Evolutionary conservation across 331 rosid species (phyloP), one percentile per base, ranked within the genome.

Genomic region (Malus hybrid): DNA sequence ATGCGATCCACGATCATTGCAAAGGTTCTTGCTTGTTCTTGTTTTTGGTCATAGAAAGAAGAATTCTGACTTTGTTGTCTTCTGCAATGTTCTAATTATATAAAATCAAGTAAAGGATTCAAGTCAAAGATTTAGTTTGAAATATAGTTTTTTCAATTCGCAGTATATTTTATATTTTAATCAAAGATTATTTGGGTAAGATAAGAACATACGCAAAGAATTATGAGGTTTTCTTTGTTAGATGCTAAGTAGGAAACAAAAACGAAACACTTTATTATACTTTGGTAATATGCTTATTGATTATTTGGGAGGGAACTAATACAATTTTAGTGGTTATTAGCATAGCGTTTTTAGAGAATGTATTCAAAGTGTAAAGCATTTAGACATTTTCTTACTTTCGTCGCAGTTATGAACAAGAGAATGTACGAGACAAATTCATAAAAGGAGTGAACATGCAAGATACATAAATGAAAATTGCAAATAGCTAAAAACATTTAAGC

Each of bases 101-200:
- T 48, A 44, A 70, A 63, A 32, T 31, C 42, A 32, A 59, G 67
- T 6, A 31, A 36, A 60, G 20, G 19, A 44, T 29, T 19, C 12
- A 64, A 44, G 83, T 82, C 83, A 74, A 74, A 70, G 71, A 75
- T 82, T 70, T 75, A 9, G 27, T 79, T 24, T 27, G 46, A 34
- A 50, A 29, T 48, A 3, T 42, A 39, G 4, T 39, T 39, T 39
- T 39, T 39, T 39, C 44, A 36, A 36, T 36, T 36, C 44, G 44
- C 11, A 36, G 11, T 8, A 36, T 36, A 36, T 36, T 36, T 36
- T 36, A 36, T 36, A 36, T 39, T 39, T 39, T 31, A 64, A 64
- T 64, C 68, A 64, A 64, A 36, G 20, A 64, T 61, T 15, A 64
- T 64, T 64, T 16, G 44, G 68, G 10, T 8, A 31, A 31, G 13